Evolutionary conservation across 345 rosid species (phyloP).

Genomic region (Corchorus capsularis): DNA sequence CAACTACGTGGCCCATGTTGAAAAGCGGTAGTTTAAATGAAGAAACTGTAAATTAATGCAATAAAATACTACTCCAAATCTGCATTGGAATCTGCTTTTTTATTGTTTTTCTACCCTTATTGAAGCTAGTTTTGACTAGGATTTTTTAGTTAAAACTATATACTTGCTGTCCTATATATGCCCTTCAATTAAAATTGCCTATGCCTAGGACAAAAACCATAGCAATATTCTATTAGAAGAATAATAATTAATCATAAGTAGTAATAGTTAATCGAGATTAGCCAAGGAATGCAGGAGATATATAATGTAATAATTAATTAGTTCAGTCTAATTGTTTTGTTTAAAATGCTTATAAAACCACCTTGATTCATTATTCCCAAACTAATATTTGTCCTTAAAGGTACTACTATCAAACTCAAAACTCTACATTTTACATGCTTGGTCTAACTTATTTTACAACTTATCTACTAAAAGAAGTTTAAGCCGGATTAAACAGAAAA

Average conservation of each 20-base stretch:
- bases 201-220: neutral
- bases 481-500: too few species aligned
- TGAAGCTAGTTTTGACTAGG: neutral
- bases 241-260: neutral
- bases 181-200: neutral
- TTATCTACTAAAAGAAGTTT: too few species aligned
- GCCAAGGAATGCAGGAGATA: too few species aligned
- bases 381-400: too few species aligned
- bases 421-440: too few species aligned
- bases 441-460: too few species aligned
- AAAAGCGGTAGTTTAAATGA: neutral
- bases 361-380: too few species aligned
- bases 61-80: conserved; percentile 1
- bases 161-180: neutral
- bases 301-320: too few species aligned
- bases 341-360: too few species aligned
- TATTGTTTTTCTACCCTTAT: neutral
- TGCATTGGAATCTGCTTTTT: neutral
- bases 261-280: neutral
- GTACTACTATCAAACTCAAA: too few species aligned
- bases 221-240: neutral
- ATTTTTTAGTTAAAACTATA: neutral
- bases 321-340: too few species aligned
- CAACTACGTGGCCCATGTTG: conserved; percentile 15
- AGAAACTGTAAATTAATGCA: conserved; percentile 9